phyloP scores from a whole-genome alignment of 345 rosid species.

The Cardamine resedifolia region DNA sequence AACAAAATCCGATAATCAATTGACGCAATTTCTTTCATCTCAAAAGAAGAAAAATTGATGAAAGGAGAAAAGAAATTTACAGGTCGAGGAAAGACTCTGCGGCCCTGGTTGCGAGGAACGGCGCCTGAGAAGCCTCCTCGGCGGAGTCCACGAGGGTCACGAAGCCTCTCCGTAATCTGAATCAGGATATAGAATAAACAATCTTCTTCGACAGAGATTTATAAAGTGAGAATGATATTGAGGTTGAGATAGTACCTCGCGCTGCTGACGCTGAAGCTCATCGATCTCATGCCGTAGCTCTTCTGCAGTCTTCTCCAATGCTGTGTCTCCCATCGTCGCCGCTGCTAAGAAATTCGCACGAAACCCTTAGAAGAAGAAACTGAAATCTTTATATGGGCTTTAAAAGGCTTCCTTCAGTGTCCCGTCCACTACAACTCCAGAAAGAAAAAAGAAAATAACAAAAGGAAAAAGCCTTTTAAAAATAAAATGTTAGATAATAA shows the following conservation, averaged over 20 bases:
- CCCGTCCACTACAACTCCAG: not conserved
- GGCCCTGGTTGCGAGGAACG: conserved; percentile 65
- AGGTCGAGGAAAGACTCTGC: conserved; percentile 61
- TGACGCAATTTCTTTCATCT: not conserved
- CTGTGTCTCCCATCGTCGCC: conserved; percentile 41
- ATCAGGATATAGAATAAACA: not conserved
- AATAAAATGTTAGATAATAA: not conserved
- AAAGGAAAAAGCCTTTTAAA: not conserved
- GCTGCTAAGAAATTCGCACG: conserved; percentile 39
- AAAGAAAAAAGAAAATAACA: not conserved
- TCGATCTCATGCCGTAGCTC: conserved; percentile 85
- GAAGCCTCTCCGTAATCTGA: conserved; percentile 85
- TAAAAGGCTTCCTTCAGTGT: not conserved
- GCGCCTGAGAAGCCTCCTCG: conserved; percentile 60
- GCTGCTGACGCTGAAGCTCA: conserved; percentile 90
- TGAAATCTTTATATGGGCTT: conserved; percentile 24
- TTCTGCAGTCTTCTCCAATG: conserved; percentile 65
- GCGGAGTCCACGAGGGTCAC: conserved; percentile 95
- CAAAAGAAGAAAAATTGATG: not conserved
- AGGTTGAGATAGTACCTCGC: conserved; percentile 52
- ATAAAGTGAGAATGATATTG: not conserved
- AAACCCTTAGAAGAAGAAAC: conserved; percentile 28
- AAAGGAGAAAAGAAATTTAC: conserved; percentile 37
- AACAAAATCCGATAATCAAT: not conserved
- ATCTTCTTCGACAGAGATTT: not conserved